Conservation (phyloP, 306 rosid species). For the Crotalaria pallida region DNA sequence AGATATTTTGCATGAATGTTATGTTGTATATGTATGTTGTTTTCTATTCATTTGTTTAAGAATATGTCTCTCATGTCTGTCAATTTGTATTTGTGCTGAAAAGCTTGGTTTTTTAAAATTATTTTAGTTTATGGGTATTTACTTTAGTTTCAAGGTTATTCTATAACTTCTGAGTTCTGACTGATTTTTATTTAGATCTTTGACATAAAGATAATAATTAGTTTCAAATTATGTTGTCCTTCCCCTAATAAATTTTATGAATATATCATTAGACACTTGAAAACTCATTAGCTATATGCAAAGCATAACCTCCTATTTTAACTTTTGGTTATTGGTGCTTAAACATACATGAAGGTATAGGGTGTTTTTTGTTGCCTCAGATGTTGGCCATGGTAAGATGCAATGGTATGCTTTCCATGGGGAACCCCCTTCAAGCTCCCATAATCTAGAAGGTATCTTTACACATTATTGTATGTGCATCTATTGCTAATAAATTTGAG, state of each 20-base stretch:
- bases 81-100: slow-evolving; percentile 5
- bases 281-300: background rate
- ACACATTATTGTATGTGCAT: background rate
- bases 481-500: background rate
- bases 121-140: slow-evolving; percentile 8
- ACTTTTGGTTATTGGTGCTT: background rate
- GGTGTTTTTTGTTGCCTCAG: slow-evolving; percentile 43
- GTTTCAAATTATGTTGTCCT: background rate
- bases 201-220: background rate
- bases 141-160: background rate
- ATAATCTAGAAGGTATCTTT: slow-evolving; percentile 19
- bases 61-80: background rate
- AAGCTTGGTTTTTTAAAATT: too few relatives aligned
- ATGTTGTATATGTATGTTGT: background rate
- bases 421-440: slow-evolving; percentile 26
- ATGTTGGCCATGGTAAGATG: slow-evolving; percentile 45
- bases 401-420: slow-evolving; percentile 49
- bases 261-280: background rate
- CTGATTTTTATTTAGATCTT: background rate
- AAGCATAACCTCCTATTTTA: background rate
- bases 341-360: slow-evolving; percentile 30
- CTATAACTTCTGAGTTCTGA: slow-evolving; percentile 9
- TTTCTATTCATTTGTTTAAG: slow-evolving; percentile 2
- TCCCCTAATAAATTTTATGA: background rate
- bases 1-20: background rate